Evolutionary conservation across 2,329 filamentous ascomycete species (phyloP), one percentile per base, ranked within the genome.

Genomic region (Salinomyces thailandicus): DNA sequence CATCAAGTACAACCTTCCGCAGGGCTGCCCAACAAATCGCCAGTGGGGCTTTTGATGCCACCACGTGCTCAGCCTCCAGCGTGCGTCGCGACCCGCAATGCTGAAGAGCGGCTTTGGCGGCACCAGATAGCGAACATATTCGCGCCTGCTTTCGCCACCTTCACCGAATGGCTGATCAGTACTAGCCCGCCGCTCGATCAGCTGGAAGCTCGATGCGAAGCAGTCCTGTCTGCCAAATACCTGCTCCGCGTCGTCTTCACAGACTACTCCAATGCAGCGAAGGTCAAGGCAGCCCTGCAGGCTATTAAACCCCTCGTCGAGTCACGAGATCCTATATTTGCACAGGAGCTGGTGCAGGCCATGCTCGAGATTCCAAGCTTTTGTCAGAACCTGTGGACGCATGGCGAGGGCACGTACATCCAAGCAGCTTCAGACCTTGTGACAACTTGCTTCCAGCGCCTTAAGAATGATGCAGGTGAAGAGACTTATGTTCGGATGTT

Each of bases 61-160:
- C 31, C 43, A 20, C 16, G 32, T 16, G 28, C 37, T 9, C 28
- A 39, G 17, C 28, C 48, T 18, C 48, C 47, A n/a, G 35, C 43
- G 11, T 38, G 37, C 24, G 40, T 48, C 4, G 22, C 17, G 15
- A 27, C 9, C 9, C 9, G n/a, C 22, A 26, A 9, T 16, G 11
- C 31, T 22, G 16, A 24, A 17, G 17, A 42, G n/a, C 51, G 50
- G 19, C 34, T 29, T 4, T 43, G 38, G 31, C 36, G 37, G 5
- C 35, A 47, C 31, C 37, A 38, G 7, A 41, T 47, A 11, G 45
- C 40, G 14, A 45, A 54, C 17, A 27, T 54, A 9, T 52, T 52
- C 41, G 42, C 49, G 13, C 38, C 39, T 3, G 44, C 49, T 11
- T 48, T 51, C 17, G 28, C 36, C 7, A 26, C 14, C 5, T 49